Evolutionary conservation across 345 rosid genomes (phyloP).

Genomic region (Clarkia xantiana): DNA sequence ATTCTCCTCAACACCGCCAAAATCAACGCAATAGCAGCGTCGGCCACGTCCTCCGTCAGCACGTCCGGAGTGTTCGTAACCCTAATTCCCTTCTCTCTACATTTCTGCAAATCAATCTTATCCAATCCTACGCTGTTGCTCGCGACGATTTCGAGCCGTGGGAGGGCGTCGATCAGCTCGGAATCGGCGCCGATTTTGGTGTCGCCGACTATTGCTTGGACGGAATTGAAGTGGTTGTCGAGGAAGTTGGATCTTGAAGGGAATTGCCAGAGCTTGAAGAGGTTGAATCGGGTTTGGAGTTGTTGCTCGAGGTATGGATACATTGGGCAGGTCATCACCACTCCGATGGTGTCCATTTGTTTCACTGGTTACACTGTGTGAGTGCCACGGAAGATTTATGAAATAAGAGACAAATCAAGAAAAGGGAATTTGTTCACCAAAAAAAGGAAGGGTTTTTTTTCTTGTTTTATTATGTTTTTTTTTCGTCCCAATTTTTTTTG

Average conservation of each 20-base stretch:
- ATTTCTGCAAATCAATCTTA: constrained; percentile 39
- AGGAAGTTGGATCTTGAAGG: constrained; percentile 19
- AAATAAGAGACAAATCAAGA: too few relatives aligned
- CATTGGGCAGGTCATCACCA: constrained; percentile 38
- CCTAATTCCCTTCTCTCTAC: constrained; percentile 40
- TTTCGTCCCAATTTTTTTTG: too few relatives aligned
- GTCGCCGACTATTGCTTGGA: constrained; percentile 36
- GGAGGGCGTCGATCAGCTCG: constrained; percentile 34
- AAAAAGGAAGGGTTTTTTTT: too few relatives aligned
- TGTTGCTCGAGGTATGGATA: constrained; percentile 33
- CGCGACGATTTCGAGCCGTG: constrained; percentile 43
- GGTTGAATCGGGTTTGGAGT: constrained; percentile 31
- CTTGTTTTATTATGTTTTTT: too few relatives aligned
- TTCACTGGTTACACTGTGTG: neutral
- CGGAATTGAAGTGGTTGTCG: constrained; percentile 13
- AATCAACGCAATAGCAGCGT: constrained; percentile 40
- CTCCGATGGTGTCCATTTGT: constrained; percentile 33
- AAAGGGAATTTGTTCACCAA: too few relatives aligned
- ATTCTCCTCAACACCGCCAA: constrained; percentile 40
- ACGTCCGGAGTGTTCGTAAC: constrained; percentile 58
- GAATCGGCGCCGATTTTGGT: constrained; percentile 35
- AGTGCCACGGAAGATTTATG: too few relatives aligned
- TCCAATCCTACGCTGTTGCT: constrained; percentile 51
- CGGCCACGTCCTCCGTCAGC: constrained; percentile 56
- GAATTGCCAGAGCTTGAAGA: constrained; percentile 30